Base-by-base conservation (phyloP, 179 eudicot genomes). In the Dionaea muscipula region DNA sequence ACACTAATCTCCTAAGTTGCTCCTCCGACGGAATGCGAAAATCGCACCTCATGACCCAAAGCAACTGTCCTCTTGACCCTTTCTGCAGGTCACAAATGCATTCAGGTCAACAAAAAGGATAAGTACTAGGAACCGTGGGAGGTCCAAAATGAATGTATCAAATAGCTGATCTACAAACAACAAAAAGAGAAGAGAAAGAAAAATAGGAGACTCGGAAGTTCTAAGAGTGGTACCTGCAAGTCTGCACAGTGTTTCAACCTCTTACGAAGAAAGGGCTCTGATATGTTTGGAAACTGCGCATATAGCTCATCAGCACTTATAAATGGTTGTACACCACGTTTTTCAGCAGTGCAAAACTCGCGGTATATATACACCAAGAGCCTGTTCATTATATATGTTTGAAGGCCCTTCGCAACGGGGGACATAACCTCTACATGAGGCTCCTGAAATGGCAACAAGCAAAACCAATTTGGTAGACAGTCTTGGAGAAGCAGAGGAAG, bases 351-450 rank as follows among this genome's bases (percentile, higher is more conserved):
- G 65, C 84, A 78, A 57, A 91, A 91, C 64, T 82, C 94, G 39
- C 98, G 87, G 64, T 82, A 91, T 81, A 91, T 72, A 62, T 71
- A 81, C 53, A 87, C 94, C 67, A 91, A 65, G 37, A 91, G 84
- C 72, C 98, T 82, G 60, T 84, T 84, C 79, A 78, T 79, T 28
- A 75, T 67, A 65, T 78, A 87, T 39, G 66, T 61, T 77, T 87
- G 98, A 53, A 79, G 78, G 56, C 72, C 69, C 74, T 89, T 89
- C 27, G 97, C 72, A 47, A 71, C 80, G 39, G 97, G 94, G 65
- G 94, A 63, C 86, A 90, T 83, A 49, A 89, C 95, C 66, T 89
- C 97, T 69, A 83, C 67, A 62, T 86, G 90, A 60, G 98, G 98
- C 76, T 91, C 98, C 96, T 91, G 66, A 73, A 44, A 55, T 20